Evolutionary conservation across 73 alveolate genomes (phyloP).

Genomic region (Paraurostyla sp.): DNA sequence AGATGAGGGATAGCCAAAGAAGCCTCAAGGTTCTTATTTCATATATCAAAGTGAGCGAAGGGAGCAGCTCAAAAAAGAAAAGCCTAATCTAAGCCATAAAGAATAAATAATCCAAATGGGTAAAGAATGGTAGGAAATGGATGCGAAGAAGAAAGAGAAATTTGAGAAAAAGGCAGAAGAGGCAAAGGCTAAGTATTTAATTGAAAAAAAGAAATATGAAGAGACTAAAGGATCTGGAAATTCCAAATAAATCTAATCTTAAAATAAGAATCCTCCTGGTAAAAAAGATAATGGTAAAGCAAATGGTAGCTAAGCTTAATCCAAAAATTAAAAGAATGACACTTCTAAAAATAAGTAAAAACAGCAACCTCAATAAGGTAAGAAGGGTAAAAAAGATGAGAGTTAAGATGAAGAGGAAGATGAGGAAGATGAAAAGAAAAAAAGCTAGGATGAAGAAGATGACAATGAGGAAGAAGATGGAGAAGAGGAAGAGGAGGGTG

Average conservation of each 20-base stretch:
- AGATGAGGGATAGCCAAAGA: conserved; percentile 13
- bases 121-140: conserved; percentile 45
- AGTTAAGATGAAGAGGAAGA: neutral
- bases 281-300: neutral
- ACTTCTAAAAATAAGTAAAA: neutral
- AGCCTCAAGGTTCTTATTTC: conserved; percentile 21
- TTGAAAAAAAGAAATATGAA: neutral
- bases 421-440: conserved; percentile 6
- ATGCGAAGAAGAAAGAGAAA: conserved; percentile 17
- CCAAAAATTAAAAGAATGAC: too few relatives aligned
- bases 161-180: conserved; percentile 54
- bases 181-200: conserved; percentile 22
- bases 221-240: neutral
- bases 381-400: neutral
- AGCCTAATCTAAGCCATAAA: neutral
- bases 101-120: neutral
- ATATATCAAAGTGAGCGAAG: neutral
- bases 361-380: neutral
- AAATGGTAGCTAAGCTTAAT: too few relatives aligned
- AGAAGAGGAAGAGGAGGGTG: conserved; percentile 50
- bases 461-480: neutral
- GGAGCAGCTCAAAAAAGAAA: conserved; percentile 19
- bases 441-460: neutral
- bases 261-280: neutral
- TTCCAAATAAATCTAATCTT: neutral